phyloP scores from a whole-genome alignment of 1,284 basidiomycete genomes.

The Cutaneotrichosporon cutaneum region DNA sequence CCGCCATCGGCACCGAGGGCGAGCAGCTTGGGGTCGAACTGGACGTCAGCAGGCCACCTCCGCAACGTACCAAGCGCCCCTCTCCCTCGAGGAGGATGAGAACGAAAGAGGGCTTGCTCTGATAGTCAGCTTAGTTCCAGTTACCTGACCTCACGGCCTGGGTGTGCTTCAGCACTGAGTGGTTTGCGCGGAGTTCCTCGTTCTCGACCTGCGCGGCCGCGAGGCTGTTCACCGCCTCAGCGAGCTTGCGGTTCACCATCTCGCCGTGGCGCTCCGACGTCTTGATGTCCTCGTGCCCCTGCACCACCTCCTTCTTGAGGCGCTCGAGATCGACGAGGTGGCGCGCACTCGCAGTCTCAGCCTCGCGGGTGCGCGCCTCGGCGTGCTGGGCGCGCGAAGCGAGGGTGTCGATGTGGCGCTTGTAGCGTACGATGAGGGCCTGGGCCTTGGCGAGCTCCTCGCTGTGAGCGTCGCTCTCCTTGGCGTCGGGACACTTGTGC shows the following conservation, averaged over 20 bases:
- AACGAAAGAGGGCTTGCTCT: slow-evolving; percentile 12
- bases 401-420: slow-evolving; percentile 7
- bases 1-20: slow-evolving; percentile 23
- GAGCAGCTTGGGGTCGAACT: slow-evolving; percentile 30
- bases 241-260: background rate
- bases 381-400: background rate
- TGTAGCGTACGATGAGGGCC: slow-evolving; percentile 4
- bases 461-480: background rate
- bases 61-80: slow-evolving; percentile 27
- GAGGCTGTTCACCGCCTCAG: background rate
- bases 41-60: background rate
- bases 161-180: slow-evolving; percentile 28
- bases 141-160: background rate
- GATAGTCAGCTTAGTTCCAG: background rate
- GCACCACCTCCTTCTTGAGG: background rate
- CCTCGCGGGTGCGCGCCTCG: slow-evolving; percentile 4
- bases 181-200: slow-evolving; percentile 51
- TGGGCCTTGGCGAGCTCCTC: background rate
- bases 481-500: slow-evolving; percentile 7
- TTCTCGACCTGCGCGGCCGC: slow-evolving; percentile 20
- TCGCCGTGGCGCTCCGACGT: background rate
- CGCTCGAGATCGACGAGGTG: background rate
- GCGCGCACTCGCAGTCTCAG: background rate
- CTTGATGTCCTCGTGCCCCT: background rate
- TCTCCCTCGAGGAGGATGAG: slow-evolving; percentile 34